Conservation (phyloP, 1,284 basidiomycete species). For the Meira miltonrushii region DNA sequence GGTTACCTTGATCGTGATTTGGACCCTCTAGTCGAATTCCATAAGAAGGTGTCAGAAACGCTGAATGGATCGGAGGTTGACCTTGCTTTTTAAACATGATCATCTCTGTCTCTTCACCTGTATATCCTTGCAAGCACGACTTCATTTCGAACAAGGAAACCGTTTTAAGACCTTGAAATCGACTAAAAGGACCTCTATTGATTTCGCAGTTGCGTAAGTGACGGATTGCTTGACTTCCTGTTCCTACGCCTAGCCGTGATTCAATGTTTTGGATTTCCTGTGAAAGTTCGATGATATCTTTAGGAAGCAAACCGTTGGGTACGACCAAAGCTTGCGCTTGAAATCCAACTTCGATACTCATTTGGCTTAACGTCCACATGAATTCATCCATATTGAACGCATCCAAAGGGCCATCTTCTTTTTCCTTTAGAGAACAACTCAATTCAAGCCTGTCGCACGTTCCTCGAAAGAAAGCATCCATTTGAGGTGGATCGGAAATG, state of each 20-base stretch:
- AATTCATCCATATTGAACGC: not conserved
- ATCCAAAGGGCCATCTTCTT: not conserved
- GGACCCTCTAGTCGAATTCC: conserved; percentile 2
- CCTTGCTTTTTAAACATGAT: not conserved
- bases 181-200: no score
- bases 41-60: conserved; percentile 1
- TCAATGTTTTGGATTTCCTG: not conserved
- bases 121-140: no score
- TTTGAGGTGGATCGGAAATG: not conserved
- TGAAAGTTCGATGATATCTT: not conserved
- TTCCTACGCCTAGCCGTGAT: no score
- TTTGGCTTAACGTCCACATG: not conserved
- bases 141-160: not conserved
- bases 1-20: conserved; percentile 8
- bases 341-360: not conserved
- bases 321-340: conserved; percentile 8
- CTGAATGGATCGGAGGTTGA: not conserved
- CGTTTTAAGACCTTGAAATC: not conserved
- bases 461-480: not conserved
- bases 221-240: no score
- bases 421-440: not conserved
- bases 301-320: not conserved
- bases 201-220: no score
- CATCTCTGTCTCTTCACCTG: not conserved
- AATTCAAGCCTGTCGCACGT: not conserved